Conservation (phyloP, 2,329 filamentous ascomycete genomes). For the Fusarium verticillioides region DNA sequence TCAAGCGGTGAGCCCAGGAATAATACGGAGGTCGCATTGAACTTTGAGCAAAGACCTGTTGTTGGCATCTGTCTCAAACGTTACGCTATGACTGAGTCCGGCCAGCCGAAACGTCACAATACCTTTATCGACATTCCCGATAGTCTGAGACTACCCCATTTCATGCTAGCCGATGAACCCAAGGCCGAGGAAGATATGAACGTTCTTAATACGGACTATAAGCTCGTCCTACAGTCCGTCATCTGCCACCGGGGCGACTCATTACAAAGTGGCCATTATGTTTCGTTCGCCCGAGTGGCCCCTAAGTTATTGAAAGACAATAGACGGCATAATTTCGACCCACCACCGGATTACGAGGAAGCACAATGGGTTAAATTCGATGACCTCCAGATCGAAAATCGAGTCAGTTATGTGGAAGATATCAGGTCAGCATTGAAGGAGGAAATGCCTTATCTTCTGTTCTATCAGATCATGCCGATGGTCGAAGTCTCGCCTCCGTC, state of each 20-base stretch:
- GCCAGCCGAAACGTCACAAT: constrained; percentile 75
- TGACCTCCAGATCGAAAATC: constrained; percentile 75
- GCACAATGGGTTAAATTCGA: constrained; percentile 93
- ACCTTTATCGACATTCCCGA: constrained; percentile 92
- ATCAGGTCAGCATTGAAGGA: constrained; percentile 78
- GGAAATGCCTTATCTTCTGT: constrained; percentile 94
- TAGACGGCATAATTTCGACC: constrained; percentile 63
- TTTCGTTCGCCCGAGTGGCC: constrained; percentile 84
- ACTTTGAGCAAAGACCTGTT: constrained; percentile 86
- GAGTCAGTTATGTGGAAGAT: constrained; percentile 82
- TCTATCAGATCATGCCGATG: constrained; percentile 94
- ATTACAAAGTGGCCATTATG: constrained; percentile 90
- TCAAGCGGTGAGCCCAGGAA: constrained; percentile 63
- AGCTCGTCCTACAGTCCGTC: constrained; percentile 88
- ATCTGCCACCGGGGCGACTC: constrained; percentile 92
- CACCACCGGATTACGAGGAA: constrained; percentile 74
- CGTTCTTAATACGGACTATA: constrained; percentile 88
- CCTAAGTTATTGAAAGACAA: constrained; percentile 70
- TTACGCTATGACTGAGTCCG: constrained; percentile 77
- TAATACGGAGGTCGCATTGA: constrained; percentile 86
- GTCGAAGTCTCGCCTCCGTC: constrained; percentile 70
- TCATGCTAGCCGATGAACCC: constrained; percentile 81
- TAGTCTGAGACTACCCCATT: constrained; percentile 84
- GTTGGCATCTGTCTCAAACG: constrained; percentile 94
- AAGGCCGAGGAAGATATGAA: constrained; percentile 66